phyloP scores from a whole-genome alignment of 2,329 filamentous ascomycete species.

The Aspergillus fumigatus region DNA sequence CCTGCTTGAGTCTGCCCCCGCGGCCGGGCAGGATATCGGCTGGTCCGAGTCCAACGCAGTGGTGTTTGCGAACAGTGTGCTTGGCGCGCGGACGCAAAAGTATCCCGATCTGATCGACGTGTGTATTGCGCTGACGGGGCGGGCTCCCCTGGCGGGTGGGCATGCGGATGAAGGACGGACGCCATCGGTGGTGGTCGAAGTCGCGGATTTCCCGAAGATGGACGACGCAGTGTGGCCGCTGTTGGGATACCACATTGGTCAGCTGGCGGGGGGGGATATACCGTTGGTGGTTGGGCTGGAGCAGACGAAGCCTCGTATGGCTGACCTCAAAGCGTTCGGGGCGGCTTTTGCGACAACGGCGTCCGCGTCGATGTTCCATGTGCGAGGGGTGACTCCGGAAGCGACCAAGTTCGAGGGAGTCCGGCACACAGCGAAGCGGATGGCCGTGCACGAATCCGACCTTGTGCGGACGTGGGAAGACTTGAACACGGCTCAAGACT shows the following conservation, averaged over 20 bases:
- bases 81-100: conserved; percentile 43
- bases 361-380: conserved; percentile 44
- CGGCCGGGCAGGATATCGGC: conserved; percentile 37
- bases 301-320: conserved; percentile 11
- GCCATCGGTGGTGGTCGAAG: conserved; percentile 16
- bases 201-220: neutral
- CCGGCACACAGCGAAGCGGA: neutral
- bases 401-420: conserved; percentile 15
- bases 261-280: conserved; percentile 26
- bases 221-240: conserved; percentile 39
- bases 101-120: conserved; percentile 46
- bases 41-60: conserved; percentile 48
- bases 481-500: conserved; percentile 16
- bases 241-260: conserved; percentile 37
- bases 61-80: conserved; percentile 44
- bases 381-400: conserved; percentile 39
- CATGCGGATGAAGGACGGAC: conserved; percentile 11
- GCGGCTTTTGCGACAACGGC: conserved; percentile 44
- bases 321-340: conserved; percentile 42
- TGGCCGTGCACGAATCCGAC: conserved; percentile 1
- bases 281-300: conserved; percentile 36
- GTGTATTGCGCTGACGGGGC: conserved; percentile 41
- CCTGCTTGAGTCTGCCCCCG: conserved; percentile 32
- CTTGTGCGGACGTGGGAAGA: conserved; percentile 8
- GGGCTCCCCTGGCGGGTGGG: neutral